These are phyloP conservation scores for Yamadazyma epiphylla DNA, from an alignment of 1,139 yeast species.

Conservation along the genomic window DNA sequence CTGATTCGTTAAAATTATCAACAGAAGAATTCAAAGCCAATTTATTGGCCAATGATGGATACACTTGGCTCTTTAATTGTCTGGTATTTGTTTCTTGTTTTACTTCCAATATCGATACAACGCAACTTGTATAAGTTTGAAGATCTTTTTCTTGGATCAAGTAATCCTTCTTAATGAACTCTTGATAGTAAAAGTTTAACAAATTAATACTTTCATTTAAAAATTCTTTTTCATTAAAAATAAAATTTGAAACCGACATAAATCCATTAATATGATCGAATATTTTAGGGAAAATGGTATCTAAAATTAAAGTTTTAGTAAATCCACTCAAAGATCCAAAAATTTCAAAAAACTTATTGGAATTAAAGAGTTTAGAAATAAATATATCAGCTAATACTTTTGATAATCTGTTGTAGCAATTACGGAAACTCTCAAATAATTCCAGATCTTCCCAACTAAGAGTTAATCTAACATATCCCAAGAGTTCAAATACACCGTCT, in stretches of 20 bases:
- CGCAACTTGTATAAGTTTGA: slow-evolving; percentile 24
- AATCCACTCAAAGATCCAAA: slow-evolving; percentile 20
- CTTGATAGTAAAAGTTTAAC: slow-evolving; percentile 18
- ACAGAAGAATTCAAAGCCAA: neutral
- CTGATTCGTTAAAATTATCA: slow-evolving; percentile 8
- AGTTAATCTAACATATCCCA: slow-evolving; percentile 31
- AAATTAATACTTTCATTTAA: slow-evolving; percentile 24
- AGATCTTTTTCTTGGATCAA: slow-evolving; percentile 22
- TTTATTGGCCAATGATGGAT: neutral
- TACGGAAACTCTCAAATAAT: slow-evolving; percentile 15
- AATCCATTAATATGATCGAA: slow-evolving; percentile 37
- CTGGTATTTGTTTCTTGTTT: slow-evolving; percentile 12
- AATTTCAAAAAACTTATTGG: slow-evolving; percentile 19
- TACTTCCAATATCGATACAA: slow-evolving; percentile 31
- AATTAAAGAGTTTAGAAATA: slow-evolving; percentile 22
- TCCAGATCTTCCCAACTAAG: slow-evolving; percentile 23
- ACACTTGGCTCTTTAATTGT: slow-evolving; percentile 4
- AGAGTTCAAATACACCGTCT: slow-evolving; percentile 37
- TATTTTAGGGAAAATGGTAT: slow-evolving; percentile 33
- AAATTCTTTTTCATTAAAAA: slow-evolving; percentile 32
- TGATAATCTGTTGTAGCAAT: slow-evolving; percentile 21
- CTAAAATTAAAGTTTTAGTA: slow-evolving; percentile 28
- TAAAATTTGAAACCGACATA: slow-evolving; percentile 29
- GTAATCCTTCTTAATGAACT: slow-evolving; percentile 24
- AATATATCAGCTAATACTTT: slow-evolving; percentile 28